Conservation (phyloP, 805 yeast genomes). For the Spathaspora girioi region DNA sequence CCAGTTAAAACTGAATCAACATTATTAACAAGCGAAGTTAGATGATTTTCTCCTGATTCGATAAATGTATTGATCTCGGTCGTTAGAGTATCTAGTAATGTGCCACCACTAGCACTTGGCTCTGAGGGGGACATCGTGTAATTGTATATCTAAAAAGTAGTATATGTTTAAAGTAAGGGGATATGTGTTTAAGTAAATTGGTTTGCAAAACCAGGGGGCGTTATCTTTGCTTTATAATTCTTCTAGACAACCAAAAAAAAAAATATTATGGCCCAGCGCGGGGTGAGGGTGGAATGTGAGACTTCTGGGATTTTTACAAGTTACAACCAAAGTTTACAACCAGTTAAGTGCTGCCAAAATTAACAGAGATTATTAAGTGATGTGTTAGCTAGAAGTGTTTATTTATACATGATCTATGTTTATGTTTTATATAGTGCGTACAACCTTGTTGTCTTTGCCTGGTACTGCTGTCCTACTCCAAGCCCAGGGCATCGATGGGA, state of each 20-base stretch:
- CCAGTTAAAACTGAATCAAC: slow-evolving; percentile 21
- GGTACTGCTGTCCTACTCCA: too few species aligned
- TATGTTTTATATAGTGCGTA: too few species aligned
- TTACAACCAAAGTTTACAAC: too few species aligned
- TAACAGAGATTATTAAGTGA: too few species aligned
- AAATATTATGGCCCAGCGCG: background rate
- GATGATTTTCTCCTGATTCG: slow-evolving; percentile 18
- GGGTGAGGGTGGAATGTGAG: too few species aligned
- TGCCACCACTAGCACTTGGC: slow-evolving; percentile 3
- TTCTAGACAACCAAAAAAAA: background rate
- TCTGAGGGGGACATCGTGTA: background rate
- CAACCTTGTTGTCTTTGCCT: too few species aligned
- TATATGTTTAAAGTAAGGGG: too few species aligned
- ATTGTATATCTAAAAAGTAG: background rate
- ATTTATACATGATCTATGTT: too few species aligned
- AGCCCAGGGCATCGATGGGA: too few species aligned
- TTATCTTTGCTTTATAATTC: background rate
- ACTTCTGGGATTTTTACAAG: too few species aligned
- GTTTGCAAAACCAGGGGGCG: background rate
- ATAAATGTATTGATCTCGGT: slow-evolving; percentile 23
- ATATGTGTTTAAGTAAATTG: background rate
- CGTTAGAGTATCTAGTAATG: slow-evolving; percentile 22
- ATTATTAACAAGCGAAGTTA: slow-evolving; percentile 16
- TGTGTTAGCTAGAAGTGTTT: too few species aligned
- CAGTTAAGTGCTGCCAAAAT: too few species aligned